Evolutionary conservation across 139 green algal genomes (phyloP).

Genomic region (Closterium sp.): DNA sequence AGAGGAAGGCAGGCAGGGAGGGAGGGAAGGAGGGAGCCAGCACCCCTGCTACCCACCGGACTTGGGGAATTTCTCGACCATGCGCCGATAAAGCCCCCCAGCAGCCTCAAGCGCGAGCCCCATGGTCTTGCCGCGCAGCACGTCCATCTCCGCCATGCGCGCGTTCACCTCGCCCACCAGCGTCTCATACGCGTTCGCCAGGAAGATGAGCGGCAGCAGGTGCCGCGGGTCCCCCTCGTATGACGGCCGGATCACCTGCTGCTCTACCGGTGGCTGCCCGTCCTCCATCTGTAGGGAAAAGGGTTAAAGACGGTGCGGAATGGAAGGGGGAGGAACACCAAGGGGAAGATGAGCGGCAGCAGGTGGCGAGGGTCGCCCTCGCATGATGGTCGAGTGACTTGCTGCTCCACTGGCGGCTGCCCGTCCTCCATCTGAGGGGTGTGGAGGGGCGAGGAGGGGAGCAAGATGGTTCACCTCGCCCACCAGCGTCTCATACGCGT

Average conservation of each 20-base stretch:
- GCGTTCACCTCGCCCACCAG: slow-evolving; percentile 38
- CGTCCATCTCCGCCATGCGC: slow-evolving; percentile 31
- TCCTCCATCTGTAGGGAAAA: too few relatives aligned
- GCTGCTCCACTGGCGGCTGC: too few relatives aligned
- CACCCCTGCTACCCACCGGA: slow-evolving; percentile 9
- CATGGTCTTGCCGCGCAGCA: slow-evolving; percentile 36
- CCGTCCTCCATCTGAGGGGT: too few relatives aligned
- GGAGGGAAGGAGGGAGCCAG: too few relatives aligned
- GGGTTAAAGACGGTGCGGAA: too few relatives aligned
- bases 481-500: slow-evolving; percentile 41
- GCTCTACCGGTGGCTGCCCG: too few relatives aligned
- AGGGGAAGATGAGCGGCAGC: slow-evolving; percentile 40
- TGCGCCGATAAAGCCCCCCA: slow-evolving; percentile 18
- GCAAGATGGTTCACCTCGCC: slow-evolving; percentile 20
- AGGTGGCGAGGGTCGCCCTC: slow-evolving; percentile 34
- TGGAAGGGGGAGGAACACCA: too few relatives aligned
- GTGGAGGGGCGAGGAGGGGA: too few relatives aligned
- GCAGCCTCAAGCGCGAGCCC: slow-evolving; percentile 35
- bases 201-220: slow-evolving; percentile 38
- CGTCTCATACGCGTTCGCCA: slow-evolving; percentile 41
- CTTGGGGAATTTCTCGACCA: slow-evolving; percentile 44
- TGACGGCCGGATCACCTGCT: background rate
- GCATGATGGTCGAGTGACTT: background rate
- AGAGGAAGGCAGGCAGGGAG: background rate
- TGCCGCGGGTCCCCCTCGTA: slow-evolving; percentile 40